A percentile compares a stretch with the other conserved stretches of the same genome.
These are phyloP conservation scores for Globisporangium emineosum DNA, from an alignment of 352 stramenopile species.

Conservation along the genomic window DNA sequence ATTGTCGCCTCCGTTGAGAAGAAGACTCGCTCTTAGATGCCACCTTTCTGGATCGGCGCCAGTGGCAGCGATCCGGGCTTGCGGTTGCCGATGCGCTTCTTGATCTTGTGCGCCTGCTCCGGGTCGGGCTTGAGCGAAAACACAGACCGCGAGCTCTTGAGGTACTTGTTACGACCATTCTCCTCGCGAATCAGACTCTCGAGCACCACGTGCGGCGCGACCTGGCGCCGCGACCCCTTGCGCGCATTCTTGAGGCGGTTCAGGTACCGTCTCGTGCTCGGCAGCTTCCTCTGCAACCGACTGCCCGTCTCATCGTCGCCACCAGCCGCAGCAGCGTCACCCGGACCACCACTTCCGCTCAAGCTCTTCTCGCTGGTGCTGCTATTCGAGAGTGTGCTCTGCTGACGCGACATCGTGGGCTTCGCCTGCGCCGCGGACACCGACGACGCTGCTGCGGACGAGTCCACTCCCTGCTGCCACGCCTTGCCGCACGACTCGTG, in stretches of 20 bases:
- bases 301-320: constrained; percentile 51
- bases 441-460: constrained; percentile 7
- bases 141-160: constrained; percentile 76
- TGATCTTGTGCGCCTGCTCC: constrained; percentile 73
- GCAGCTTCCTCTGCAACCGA: constrained; percentile 70
- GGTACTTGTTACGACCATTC: constrained; percentile 75
- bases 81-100: constrained; percentile 69
- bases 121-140: constrained; percentile 72
- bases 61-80: constrained; percentile 56
- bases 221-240: constrained; percentile 50
- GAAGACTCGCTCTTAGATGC: constrained; percentile 27
- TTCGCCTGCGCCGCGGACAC: constrained; percentile 15
- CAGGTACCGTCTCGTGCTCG: constrained; percentile 77
- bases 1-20: no score
- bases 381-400: constrained; percentile 28
- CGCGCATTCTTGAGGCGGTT: constrained; percentile 75
- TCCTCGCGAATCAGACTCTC: constrained; percentile 82
- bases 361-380: constrained; percentile 25
- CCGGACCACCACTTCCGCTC: constrained; percentile 20
- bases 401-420: constrained; percentile 27
- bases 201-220: constrained; percentile 71
- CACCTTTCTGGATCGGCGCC: constrained; percentile 71
- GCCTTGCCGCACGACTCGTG: constrained; percentile 85
- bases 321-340: neutral
- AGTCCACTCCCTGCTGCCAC: constrained; percentile 79